Evolutionary conservation across 495 filamentous ascomycete genomes (phyloP), one percentile per base, ranked within the genome.

Genomic region (Umbilicaria muhlenbergii): DNA sequence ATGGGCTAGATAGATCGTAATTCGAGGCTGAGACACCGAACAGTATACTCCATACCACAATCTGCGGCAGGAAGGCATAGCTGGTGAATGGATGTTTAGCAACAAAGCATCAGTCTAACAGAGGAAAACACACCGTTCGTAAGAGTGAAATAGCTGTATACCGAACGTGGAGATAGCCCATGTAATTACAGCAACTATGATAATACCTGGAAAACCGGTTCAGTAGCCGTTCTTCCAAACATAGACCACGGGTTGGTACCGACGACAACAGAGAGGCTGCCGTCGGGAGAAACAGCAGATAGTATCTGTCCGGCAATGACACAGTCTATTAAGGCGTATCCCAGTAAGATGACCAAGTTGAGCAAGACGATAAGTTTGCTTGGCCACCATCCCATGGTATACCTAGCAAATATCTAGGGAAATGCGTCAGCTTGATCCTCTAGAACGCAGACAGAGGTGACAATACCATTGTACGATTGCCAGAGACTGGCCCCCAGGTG

Each of bases 371-470:
- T 69, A 7, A 86, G 58, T 59, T 85, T 86, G 50, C 73, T 75
- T 1, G 83, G 82, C 76, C 78, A 86, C 75, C 80, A 86, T 28
- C 82, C 83, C 73, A 86, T 85, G 18, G 74, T 71, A 59, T 78
- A 87, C 12, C 81, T 69, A 14, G 77, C 68, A 46, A 84, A 75
- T 10, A 81, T 74, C 71, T 53, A 44, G 8, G 24, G 24, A 28
- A 28, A 3, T 28, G 8, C 24, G 6, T 28, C 24, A 28, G 24
- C 24, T 28, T 28, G 24, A 6, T 8, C 5, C 24, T 28, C 6
- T 6, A 10, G 19, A 13, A 21, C 19, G 6, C 34, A 38, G 24
- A 15, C 35, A 18, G 41, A 16, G 32, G 34, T 41, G 31, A 11
- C 38, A 47, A 18, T 53, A 73, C 71, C 75, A 83, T 67, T 45